A percentile compares a stretch with the other conserved stretches of the same genome.
Conservation (phyloP, 495 filamentous ascomycete genomes). For the Talaromyces nanjingensis region DNA sequence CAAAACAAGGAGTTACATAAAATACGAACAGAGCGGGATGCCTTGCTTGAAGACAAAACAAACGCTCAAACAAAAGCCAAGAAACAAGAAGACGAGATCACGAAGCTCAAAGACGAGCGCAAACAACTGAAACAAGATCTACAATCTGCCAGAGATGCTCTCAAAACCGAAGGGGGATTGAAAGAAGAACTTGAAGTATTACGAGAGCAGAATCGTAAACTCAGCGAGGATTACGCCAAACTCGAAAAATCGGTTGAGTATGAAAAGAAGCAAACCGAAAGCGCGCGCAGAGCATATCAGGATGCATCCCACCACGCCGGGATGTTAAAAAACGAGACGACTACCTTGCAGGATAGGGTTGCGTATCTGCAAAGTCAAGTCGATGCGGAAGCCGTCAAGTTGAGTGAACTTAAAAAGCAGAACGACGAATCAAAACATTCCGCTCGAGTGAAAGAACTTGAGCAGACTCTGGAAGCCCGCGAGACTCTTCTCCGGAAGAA, state of each 20-base stretch:
- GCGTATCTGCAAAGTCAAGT: slow-evolving; percentile 43
- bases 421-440: slow-evolving; percentile 30
- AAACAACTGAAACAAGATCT: slow-evolving; percentile 42
- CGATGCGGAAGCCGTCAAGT: slow-evolving; percentile 38
- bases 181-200: slow-evolving; percentile 40
- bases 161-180: slow-evolving; percentile 44
- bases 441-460: slow-evolving; percentile 42
- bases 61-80: slow-evolving; percentile 28
- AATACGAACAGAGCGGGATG: slow-evolving; percentile 31
- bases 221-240: slow-evolving; percentile 31
- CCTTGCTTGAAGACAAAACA: slow-evolving; percentile 15
- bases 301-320: slow-evolving; percentile 48
- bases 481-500: slow-evolving; percentile 49
- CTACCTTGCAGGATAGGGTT: slow-evolving; percentile 39
- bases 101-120: slow-evolving; percentile 43
- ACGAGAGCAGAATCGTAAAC: slow-evolving; percentile 36
- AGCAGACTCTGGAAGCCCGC: slow-evolving; percentile 27
- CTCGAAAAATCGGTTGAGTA: slow-evolving; percentile 42
- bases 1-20: slow-evolving; percentile 30
- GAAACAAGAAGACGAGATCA: slow-evolving; percentile 34
- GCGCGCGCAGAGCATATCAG: slow-evolving; percentile 56
- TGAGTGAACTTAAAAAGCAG: slow-evolving; percentile 45
- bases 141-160: slow-evolving; percentile 33
- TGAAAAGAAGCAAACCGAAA: slow-evolving; percentile 51
- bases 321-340: slow-evolving; percentile 43